Evolutionary conservation across 192 early-diverging fungal species (phyloP).

Genomic region (Podila verticillata): DNA sequence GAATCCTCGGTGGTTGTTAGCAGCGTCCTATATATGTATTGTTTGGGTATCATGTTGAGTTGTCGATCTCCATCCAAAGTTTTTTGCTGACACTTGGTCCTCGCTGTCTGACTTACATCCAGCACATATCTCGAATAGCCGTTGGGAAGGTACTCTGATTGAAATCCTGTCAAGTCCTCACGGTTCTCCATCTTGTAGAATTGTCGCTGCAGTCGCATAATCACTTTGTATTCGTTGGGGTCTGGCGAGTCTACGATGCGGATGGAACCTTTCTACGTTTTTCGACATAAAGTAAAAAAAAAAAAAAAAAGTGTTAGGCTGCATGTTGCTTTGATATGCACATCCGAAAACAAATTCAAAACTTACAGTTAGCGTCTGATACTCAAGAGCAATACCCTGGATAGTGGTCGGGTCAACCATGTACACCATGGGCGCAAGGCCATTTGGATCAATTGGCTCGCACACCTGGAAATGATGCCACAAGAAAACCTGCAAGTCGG

Average conservation of each 20-base stretch:
- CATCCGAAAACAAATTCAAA: not conserved
- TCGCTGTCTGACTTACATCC: slow-evolving; percentile 18
- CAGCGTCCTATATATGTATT: slow-evolving; percentile 14
- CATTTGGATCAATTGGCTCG: slow-evolving; percentile 19
- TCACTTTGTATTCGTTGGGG: slow-evolving; percentile 12
- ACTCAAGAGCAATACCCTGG: slow-evolving; percentile 21
- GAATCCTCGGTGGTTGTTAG: slow-evolving; percentile 18
- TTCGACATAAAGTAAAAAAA: no score
- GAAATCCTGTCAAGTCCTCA: slow-evolving; percentile 23
- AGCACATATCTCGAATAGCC: slow-evolving; percentile 21
- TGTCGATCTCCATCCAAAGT: no score
- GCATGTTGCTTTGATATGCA: no score
- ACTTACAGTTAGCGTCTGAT: slow-evolving; percentile 35
- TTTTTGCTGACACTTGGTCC: no score
- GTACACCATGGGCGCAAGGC: slow-evolving; percentile 19
- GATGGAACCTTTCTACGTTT: slow-evolving; percentile 21
- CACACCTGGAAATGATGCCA: slow-evolving; percentile 13
- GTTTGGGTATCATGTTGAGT: no score
- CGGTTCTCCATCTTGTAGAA: slow-evolving; percentile 22
- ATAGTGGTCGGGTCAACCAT: slow-evolving; percentile 18
- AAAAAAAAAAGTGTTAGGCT: not conserved
- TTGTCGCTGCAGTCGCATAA: slow-evolving; percentile 31
- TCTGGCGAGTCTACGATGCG: slow-evolving; percentile 31
- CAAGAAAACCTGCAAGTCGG: slow-evolving; percentile 16
- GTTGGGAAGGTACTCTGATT: slow-evolving; percentile 17